These are phyloP conservation scores for Beauveria pseudobassiana DNA, from an alignment of 2,329 filamentous ascomycete species.

Conservation along the genomic window DNA sequence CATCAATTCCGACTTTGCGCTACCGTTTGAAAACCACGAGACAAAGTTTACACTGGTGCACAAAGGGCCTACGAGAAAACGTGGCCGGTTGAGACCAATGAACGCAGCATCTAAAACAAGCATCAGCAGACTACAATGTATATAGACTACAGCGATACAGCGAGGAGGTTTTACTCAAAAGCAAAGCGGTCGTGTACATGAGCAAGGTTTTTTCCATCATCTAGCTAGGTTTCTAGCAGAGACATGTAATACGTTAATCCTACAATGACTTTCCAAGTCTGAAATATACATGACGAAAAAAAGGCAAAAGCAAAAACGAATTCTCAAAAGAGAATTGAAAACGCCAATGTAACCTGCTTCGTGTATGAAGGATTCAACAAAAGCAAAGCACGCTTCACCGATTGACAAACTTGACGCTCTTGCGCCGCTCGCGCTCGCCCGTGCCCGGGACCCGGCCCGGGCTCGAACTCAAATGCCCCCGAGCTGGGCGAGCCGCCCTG, in stretches of 20 bases:
- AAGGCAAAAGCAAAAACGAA: not conserved
- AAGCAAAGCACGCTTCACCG: not conserved
- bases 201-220: not conserved
- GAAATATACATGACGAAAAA: not conserved
- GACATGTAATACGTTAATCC: not conserved
- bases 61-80: conserved; percentile 49
- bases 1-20: conserved; percentile 19
- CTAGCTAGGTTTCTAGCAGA: not conserved
- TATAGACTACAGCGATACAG: not conserved
- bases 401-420: conserved; percentile 56
- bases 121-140: not conserved
- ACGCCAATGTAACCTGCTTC: not conserved
- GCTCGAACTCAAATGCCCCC: conserved; percentile 42
- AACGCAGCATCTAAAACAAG: too few relatives aligned
- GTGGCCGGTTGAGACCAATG: conserved; percentile 19
- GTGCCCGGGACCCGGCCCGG: conserved; percentile 32
- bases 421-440: conserved; percentile 46
- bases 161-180: not conserved
- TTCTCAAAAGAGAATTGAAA: not conserved
- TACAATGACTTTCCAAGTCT: conserved; percentile 5
- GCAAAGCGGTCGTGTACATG: not conserved
- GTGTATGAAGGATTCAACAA: not conserved
- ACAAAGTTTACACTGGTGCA: conserved; percentile 43
- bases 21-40: conserved; percentile 41
- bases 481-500: conserved; percentile 16